Percentiles rank a stretch among this genome's conserved stretches.
Conservation (phyloP, 371 early-diverging fungal species). For the Haplosporangium sp. region DNA sequence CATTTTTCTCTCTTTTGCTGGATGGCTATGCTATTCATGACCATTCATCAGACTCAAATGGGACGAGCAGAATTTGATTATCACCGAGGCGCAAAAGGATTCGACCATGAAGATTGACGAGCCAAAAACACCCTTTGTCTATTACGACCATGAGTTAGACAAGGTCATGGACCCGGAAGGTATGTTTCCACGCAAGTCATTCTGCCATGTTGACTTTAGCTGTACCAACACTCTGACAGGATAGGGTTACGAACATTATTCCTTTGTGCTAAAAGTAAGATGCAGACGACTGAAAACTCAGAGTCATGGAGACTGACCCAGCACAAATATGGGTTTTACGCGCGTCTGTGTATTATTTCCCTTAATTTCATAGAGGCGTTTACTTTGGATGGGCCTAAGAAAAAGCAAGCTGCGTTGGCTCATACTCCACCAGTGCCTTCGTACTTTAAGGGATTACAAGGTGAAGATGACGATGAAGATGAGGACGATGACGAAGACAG, state of each 20-base stretch:
- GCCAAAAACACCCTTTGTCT: slow-evolving; percentile 96
- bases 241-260: too few relatives aligned
- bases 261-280: too few relatives aligned
- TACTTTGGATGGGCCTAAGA: slow-evolving; percentile 35
- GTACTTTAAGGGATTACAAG: slow-evolving; percentile 31
- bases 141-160: slow-evolving; percentile 85
- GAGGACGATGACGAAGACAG: slow-evolving; percentile 56
- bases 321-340: too few relatives aligned
- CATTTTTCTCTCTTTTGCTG: neutral
- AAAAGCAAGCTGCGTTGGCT: slow-evolving; percentile 40
- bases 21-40: neutral
- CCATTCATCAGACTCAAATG: slow-evolving; percentile 75
- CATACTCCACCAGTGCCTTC: slow-evolving; percentile 47
- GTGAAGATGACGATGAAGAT: slow-evolving; percentile 39
- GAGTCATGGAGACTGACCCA: neutral
- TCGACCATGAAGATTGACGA: slow-evolving; percentile 97
- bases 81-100: slow-evolving; percentile 92
- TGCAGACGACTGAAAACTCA: neutral
- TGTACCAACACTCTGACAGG: too few relatives aligned
- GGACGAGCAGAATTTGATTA: slow-evolving; percentile 94
- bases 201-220: neutral
- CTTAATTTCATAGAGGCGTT: slow-evolving; percentile 22
- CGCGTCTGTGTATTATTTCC: too few relatives aligned
- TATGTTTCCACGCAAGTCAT: slow-evolving; percentile 1
- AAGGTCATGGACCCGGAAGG: slow-evolving; percentile 62